Base-by-base conservation (phyloP, 1,139 yeast species). In the Dujonia santamariae region DNA sequence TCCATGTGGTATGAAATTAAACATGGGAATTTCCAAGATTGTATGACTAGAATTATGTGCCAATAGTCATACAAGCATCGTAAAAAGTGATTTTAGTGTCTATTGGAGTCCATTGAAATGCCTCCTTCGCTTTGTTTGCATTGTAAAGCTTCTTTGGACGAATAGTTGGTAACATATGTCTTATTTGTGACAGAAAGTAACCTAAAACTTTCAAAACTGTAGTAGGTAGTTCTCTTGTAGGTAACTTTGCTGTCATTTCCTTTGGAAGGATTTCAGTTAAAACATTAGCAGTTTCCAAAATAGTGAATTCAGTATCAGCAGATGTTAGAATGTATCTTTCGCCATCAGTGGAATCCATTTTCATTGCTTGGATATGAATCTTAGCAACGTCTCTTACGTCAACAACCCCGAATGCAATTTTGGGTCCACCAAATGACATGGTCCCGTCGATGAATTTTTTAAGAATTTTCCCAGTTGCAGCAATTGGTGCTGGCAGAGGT, bases 361-460 rank as follows among this genome's bases (percentile, higher is more conserved):
- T 42, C 14, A 42, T 33, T 1, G 52, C 46, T 11, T 28, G 35
- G 12, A 45, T 35, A 29, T 43, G 48, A 12, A 46, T 39, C 15
- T 37, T 32, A 2, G 54, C 52, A 7, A 48, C 40, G 18, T 52
- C 55, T 22, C 54, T 39, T 7, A 50, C 55, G 34, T 52, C 56
- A 12, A 50, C 41, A 6, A 27, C n/a, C 7, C 38, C 35, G 13
- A 37, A 19, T 8, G 16, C 12, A 18, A 31, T n/a, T 15, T 32
- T 30, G 6, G 40, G 38, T 18, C 19, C 31, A 8, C 40, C 40
- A 26, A 23, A 18, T n/a, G 29, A 28, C 4, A 26, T 12, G 11
- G 29, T 24, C 4, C 41, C 42, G 8, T 23, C 25, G 7, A 36
- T 11, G 3, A 38, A 11, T 3, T 15, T 22, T 24, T 25, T 28